phyloP scores from a whole-genome alignment of 495 filamentous ascomycete species.

The Jackrogersella multiformis region DNA sequence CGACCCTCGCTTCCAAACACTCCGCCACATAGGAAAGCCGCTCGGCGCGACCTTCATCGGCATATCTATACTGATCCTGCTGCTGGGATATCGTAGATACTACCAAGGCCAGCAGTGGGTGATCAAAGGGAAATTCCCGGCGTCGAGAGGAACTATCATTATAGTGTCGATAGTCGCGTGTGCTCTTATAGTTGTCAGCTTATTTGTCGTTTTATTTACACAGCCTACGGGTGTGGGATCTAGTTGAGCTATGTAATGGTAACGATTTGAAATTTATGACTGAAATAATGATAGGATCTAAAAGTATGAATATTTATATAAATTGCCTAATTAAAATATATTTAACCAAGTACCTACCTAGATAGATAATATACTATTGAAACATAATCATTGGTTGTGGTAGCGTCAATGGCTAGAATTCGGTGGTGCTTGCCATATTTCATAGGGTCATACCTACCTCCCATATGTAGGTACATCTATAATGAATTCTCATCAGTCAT shows the following conservation, averaged over 20 bases:
- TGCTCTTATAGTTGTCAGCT: constrained; percentile 73
- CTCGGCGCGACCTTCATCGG: constrained; percentile 92
- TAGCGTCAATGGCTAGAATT: not conserved
- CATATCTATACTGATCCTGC: constrained; percentile 84
- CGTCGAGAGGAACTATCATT: constrained; percentile 86
- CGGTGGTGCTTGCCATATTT: no score
- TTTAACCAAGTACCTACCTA: no score
- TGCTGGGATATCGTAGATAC: constrained; percentile 76
- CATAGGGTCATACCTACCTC: no score
- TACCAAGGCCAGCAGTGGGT: constrained; percentile 82
- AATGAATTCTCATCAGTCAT: constrained; percentile 11
- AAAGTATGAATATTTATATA: not conserved
- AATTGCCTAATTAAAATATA: not conserved
- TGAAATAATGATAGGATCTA: constrained; percentile 16
- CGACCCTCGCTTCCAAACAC: constrained; percentile 49
- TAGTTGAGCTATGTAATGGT: constrained; percentile 46
- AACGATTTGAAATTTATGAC: not conserved
- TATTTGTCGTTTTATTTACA: constrained; percentile 76
- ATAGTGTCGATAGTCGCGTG: constrained; percentile 75
- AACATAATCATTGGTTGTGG: not conserved
- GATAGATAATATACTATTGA: not conserved
- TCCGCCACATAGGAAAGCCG: constrained; percentile 87
- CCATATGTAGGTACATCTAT: not conserved
- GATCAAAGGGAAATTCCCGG: constrained; percentile 91
- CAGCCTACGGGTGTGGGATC: constrained; percentile 58